Conservation (phyloP, 345 rosid genomes). For the Eucalyptus guilfoylei region DNA sequence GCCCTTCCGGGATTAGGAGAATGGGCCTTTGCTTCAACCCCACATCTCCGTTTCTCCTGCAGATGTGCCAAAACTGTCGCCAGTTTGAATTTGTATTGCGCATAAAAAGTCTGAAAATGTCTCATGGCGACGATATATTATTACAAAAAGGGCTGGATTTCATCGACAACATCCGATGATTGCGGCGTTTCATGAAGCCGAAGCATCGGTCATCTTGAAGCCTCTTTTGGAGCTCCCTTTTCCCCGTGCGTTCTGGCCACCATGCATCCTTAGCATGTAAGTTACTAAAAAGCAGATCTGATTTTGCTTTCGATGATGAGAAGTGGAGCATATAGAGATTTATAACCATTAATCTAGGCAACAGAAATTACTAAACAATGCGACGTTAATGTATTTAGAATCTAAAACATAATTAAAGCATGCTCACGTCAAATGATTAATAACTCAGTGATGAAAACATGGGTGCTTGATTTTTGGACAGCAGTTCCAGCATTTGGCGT, state of each 20-base stretch:
- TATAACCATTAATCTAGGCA: not conserved
- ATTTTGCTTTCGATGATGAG: not conserved
- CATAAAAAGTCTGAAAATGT: not conserved
- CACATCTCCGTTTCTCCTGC: not conserved
- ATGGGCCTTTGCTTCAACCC: not conserved
- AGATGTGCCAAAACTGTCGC: not conserved
- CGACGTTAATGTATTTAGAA: not conserved
- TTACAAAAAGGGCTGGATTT: not conserved
- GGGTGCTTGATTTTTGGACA: not conserved
- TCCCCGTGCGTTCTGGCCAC: not conserved
- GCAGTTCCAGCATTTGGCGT: not conserved
- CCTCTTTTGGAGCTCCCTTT: not conserved
- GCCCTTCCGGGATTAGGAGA: not conserved
- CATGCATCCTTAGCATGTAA: not conserved
- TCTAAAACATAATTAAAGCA: not conserved
- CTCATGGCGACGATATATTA: not conserved
- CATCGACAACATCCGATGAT: not conserved
- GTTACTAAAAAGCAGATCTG: not conserved
- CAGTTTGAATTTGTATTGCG: not conserved
- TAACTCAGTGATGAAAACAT: not conserved
- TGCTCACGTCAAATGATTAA: not conserved
- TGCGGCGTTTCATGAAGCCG: not conserved
- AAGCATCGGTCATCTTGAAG: not conserved
- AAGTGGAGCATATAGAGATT: not conserved
- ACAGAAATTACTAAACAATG: not conserved